phyloP scores from a whole-genome alignment of 2,329 filamentous ascomycete species.

The Fusarium sp. region DNA sequence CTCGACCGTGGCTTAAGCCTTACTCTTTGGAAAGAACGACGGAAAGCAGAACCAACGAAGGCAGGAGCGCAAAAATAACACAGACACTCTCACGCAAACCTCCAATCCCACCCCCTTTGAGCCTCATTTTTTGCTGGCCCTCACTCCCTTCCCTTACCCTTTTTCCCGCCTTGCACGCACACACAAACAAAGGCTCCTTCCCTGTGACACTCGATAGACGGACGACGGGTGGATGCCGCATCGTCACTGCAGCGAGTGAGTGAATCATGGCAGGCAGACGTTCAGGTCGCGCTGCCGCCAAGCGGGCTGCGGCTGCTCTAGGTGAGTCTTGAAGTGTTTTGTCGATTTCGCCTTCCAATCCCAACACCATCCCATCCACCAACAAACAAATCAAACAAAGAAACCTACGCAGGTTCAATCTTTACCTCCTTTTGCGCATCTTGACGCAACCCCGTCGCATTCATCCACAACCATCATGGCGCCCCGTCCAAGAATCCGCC shows the following conservation, averaged over 20 bases:
- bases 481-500: conserved; percentile 46
- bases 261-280: conserved; percentile 56
- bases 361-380: neutral
- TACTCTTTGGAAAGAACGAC: conserved; percentile 17
- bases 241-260: conserved; percentile 1
- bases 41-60: conserved; percentile 23
- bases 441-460: neutral
- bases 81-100: conserved; percentile 3
- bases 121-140: conserved; percentile 18
- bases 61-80: conserved; percentile 19
- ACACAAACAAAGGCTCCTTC: neutral
- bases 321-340: conserved; percentile 54
- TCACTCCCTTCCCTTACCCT: conserved; percentile 12
- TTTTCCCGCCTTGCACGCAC: neutral
- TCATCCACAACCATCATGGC: conserved; percentile 40
- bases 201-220: conserved; percentile 33
- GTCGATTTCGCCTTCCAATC: conserved; percentile 7
- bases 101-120: conserved; percentile 7
- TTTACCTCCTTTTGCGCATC: neutral
- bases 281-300: conserved; percentile 66
- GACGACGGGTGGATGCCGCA: conserved; percentile 27
- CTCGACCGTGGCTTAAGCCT: conserved; percentile 42
- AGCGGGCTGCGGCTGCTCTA: conserved; percentile 65
- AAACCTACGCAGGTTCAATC: neutral
- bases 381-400: conserved; percentile 15